Evolutionary conservation across 148 eudicot genomes (phyloP).

Genomic region (Pharnaceum exiguum): DNA sequence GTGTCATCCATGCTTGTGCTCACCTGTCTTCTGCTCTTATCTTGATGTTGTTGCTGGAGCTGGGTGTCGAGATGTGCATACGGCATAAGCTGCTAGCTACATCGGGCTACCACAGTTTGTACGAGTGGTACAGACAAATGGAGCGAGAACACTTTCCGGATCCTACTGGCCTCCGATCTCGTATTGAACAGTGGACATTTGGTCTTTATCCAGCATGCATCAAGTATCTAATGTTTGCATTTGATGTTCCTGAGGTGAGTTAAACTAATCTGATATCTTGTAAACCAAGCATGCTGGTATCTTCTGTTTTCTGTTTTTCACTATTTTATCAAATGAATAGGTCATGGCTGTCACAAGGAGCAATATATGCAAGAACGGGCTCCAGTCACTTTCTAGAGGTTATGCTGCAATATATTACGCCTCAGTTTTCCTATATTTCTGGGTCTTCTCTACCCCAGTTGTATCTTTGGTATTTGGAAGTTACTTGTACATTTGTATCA

Average conservation of each 20-base stretch:
- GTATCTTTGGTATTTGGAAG: constrained; percentile 95
- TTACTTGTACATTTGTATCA: constrained; percentile 87
- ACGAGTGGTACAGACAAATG: constrained; percentile 89
- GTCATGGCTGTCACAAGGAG: constrained; percentile 96
- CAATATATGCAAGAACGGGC: constrained; percentile 86
- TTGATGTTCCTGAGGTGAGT: constrained; percentile 94
- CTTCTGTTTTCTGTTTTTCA: not conserved
- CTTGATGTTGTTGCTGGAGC: constrained; percentile 86
- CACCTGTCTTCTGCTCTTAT: constrained; percentile 87
- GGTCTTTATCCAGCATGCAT: constrained; percentile 99
- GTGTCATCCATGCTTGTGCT: constrained; percentile 81
- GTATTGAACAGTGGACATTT: constrained; percentile 94
- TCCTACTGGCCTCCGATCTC: constrained; percentile 91
- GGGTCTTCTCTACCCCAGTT: constrained; percentile 98
- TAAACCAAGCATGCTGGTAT: not conserved
- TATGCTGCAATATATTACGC: constrained; percentile 84
- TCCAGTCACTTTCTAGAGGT: constrained; percentile 68
- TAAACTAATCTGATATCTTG: not conserved
- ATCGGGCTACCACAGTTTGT: constrained; percentile 95
- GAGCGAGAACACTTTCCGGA: constrained; percentile 98
- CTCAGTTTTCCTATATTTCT: constrained; percentile 93
- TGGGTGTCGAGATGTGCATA: constrained; percentile 92
- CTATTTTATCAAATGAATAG: constrained; percentile 20
- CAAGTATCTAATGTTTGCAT: constrained; percentile 97
- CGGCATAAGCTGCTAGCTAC: constrained; percentile 83